phyloP scores from a whole-genome alignment of 169 alveolate genomes.

The Eimeria maxima region DNA sequence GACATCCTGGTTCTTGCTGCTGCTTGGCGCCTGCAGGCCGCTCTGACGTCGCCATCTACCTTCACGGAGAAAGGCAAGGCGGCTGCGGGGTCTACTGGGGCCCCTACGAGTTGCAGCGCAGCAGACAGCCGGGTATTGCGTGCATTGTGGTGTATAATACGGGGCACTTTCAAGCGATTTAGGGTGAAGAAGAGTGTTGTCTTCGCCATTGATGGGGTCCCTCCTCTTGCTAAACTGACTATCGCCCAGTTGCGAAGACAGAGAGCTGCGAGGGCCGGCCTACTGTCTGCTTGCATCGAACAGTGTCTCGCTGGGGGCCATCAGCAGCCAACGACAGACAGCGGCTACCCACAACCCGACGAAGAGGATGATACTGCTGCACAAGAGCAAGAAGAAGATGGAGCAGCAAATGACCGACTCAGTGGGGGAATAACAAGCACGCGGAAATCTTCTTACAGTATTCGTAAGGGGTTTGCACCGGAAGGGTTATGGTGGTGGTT shows the following conservation, averaged over 20 bases:
- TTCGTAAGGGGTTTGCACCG: too few relatives aligned
- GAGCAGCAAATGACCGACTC: too few relatives aligned
- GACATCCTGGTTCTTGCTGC: too few relatives aligned
- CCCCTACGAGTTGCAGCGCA: neutral
- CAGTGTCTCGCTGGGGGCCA: neutral
- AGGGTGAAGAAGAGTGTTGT: slow-evolving; percentile 84
- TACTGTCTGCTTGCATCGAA: neutral
- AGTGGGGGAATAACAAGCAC: too few relatives aligned
- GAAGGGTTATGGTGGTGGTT: too few relatives aligned
- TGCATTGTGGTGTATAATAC: slow-evolving; percentile 82
- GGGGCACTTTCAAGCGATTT: slow-evolving; percentile 79
- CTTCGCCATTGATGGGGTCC: slow-evolving; percentile 87
- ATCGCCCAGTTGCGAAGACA: slow-evolving; percentile 83
- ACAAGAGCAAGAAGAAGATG: neutral
- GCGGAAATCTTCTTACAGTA: too few relatives aligned
- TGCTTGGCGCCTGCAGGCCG: slow-evolving; percentile 31
- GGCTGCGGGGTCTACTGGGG: neutral
- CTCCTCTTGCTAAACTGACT: slow-evolving; percentile 87
- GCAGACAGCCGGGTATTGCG: slow-evolving; percentile 46
- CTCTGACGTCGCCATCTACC: neutral
- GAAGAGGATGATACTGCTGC: neutral
- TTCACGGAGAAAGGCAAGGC: neutral
- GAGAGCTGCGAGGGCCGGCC: slow-evolving; percentile 25
- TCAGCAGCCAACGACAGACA: neutral
- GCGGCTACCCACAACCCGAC: neutral